Evolutionary conservation across 73 alveolate genomes (phyloP), one percentile per base, ranked within the genome.

Genomic region (Paramecium primaurelia): DNA sequence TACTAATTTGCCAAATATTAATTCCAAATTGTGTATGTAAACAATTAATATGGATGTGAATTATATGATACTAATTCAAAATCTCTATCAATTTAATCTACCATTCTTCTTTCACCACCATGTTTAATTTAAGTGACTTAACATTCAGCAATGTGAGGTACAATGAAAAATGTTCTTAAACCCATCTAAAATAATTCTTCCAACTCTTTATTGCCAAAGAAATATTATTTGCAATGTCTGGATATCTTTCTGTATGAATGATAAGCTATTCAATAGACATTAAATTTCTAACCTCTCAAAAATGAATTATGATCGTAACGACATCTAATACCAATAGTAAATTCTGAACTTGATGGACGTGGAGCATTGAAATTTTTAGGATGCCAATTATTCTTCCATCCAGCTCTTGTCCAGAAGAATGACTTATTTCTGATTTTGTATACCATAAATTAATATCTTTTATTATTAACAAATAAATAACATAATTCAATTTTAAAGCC

Each of bases 21-120:
- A 59, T 89, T 89, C 88, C 91, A 71, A 10, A 89, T 45, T 32
- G 75, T 25, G 91, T 89, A 89, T 28, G 94, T 89, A 44, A 89
- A 89, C 44, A 89, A 71, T 89, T 89, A 71, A 83, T 71, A 89
- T 7, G 94, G 94, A 45, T 89, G 94, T 28, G 51, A 47, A 47
- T 89, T 89, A 60, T 89, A 89, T 22, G 94, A 89, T 22, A 89
- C 88, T 25, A 89, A 54, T 89, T 89, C 94, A 58, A 89, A 89
- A 37, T 89, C 94, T 89, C 94, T 89, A 36, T 89, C 94, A 71
- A 89, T 71, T 47, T 89, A 68, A 51, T 89, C 94, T 11, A 89
- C 92, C 92, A 89, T 71, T 71, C 94, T 68, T 89, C 94, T 89
- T 71, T 89, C 94, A 89, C 94, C 94, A 45, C 94, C 94, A 83